These are phyloP conservation scores for Aegilops longissima DNA, from an alignment of 176 grass and related monocot species.

Conservation along the genomic window DNA sequence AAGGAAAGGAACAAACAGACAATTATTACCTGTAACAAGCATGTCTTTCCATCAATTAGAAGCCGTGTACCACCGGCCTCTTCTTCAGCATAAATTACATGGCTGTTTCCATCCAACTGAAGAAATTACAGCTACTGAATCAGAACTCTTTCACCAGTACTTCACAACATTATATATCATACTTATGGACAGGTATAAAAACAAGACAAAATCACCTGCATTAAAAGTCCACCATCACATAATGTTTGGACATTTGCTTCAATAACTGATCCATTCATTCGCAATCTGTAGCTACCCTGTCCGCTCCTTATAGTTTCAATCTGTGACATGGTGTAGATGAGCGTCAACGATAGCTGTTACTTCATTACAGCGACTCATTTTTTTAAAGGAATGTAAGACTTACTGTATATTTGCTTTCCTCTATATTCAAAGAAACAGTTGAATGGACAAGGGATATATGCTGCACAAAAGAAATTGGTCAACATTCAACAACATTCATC, in stretches of 20 bases:
- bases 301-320: slow-evolving; percentile 77
- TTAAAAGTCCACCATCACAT: slow-evolving; percentile 89
- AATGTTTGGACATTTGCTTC: slow-evolving; percentile 87
- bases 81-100: slow-evolving; percentile 98
- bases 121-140: slow-evolving; percentile 27
- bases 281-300: slow-evolving; percentile 77
- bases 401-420: slow-evolving; percentile 96
- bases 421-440: slow-evolving; percentile 83
- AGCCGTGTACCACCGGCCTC: slow-evolving; percentile 90
- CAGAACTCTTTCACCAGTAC: slow-evolving; percentile 13
- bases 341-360: background rate
- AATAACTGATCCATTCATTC: slow-evolving; percentile 69
- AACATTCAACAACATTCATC: slow-evolving; percentile 8
- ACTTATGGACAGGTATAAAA: slow-evolving; percentile 19
- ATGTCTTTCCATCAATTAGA: slow-evolving; percentile 95
- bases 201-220: slow-evolving; percentile 63
- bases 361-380: slow-evolving; percentile 4
- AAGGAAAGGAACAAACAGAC: background rate
- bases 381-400: slow-evolving; percentile 29
- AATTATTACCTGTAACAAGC: slow-evolving; percentile 74
- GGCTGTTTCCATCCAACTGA: slow-evolving; percentile 93
- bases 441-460: slow-evolving; percentile 97
- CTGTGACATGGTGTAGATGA: slow-evolving; percentile 43
- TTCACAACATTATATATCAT: slow-evolving; percentile 17
- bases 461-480: slow-evolving; percentile 46